Evolutionary conservation across 2,329 filamentous ascomycete genomes (phyloP), one percentile per base, ranked within the genome.

Genomic region (Ophiostoma australiae): DNA sequence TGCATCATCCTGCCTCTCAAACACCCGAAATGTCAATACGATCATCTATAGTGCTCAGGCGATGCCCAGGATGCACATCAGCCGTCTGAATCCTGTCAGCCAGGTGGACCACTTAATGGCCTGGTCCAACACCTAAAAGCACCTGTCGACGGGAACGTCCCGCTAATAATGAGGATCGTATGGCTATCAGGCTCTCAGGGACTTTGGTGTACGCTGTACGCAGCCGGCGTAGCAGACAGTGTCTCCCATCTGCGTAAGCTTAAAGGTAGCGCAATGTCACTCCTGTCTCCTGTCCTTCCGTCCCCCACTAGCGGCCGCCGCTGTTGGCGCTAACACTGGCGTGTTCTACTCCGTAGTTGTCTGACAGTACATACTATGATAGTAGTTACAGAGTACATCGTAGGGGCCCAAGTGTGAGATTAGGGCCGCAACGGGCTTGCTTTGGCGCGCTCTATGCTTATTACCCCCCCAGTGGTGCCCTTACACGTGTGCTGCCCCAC

Each of bases 401-500:
- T 17, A 27, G 15, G 27, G 52, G n/a, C 55, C 58, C 5, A 27
- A 7, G 15, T 8, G 37, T 66, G 10, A 66, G 63, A 23, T 37
- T 70, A 68, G 67, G 68, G 71, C 65, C 68, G 69, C 69, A 39
- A 66, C 35, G 35, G n/a, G 10, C 20, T 20, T 41, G 35, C 11
- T 68, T 48, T 39, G 35, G 37, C 37, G 37, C 37, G 66, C 52
- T 27, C 52, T 15, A 58, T 27, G 44, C 44, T 48, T 48, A 48
- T 48, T 48, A 48, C 17, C 44, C 66, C 66, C 71, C 71, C 69
- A 72, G 71, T 72, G 70, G 65, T 68, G 69, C 67, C 31, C 48
- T 68, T 71, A 72, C 71, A 71, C 71, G 70, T 71, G 69, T 72
- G 71, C 71, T 37, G 41, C 55, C 35, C 68, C 68, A 69, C 69